phyloP scores from a whole-genome alignment of 306 rosid genomes.

The Cucurbita argyrosperma region DNA sequence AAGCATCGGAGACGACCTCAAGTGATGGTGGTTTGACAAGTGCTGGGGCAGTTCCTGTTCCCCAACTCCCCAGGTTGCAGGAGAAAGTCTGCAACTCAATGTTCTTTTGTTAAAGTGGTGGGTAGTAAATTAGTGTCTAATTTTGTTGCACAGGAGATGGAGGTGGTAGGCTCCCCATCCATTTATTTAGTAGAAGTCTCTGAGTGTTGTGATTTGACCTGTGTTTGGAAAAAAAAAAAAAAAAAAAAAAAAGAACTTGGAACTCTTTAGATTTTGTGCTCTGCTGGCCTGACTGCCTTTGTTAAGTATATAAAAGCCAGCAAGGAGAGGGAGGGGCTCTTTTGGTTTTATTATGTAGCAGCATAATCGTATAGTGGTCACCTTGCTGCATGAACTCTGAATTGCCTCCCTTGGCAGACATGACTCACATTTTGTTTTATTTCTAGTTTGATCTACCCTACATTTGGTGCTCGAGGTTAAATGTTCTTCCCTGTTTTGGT shows the following conservation, averaged over 20 bases:
- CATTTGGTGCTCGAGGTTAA: not conserved
- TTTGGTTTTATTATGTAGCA: not conserved
- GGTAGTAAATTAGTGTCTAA: not conserved
- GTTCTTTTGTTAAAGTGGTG: conserved; percentile 47
- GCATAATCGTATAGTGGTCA: not conserved
- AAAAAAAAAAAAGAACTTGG: not conserved
- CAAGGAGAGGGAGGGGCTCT: not conserved
- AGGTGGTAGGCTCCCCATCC: not conserved
- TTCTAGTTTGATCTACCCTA: not conserved
- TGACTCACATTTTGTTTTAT: not conserved
- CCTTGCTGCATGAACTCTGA: not conserved
- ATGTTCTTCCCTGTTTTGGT: too few species aligned
- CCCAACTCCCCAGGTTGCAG: conserved; percentile 55
- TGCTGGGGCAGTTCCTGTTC: conserved; percentile 50
- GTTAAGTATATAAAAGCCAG: not conserved
- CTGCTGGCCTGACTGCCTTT: not conserved
- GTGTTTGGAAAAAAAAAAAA: not conserved
- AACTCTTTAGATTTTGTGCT: not conserved
- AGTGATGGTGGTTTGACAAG: conserved; percentile 53
- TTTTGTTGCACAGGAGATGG: not conserved
- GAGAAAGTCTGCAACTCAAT: conserved; percentile 46
- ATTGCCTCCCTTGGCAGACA: not conserved
- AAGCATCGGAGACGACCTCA: conserved; percentile 63
- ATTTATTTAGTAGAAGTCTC: not conserved
- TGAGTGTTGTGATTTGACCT: not conserved